Percentiles rank a stretch among this genome's conserved stretches.
These are phyloP conservation scores for Hypoxylon sp. DNA, from an alignment of 2,329 filamentous ascomycete species.

Conservation along the genomic window DNA sequence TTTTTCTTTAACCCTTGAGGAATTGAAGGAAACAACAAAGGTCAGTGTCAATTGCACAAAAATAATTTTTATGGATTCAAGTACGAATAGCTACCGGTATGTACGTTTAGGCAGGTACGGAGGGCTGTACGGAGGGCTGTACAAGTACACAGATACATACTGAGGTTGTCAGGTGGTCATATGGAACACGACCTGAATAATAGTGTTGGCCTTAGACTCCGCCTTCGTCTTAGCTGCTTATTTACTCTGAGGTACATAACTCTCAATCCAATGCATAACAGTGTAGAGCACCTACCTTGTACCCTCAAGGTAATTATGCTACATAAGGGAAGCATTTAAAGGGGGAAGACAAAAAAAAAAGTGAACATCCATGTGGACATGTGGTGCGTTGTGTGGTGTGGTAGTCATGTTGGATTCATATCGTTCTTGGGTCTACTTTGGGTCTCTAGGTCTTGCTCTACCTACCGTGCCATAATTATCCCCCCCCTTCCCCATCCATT, in stretches of 20 bases:
- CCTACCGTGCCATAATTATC: background rate
- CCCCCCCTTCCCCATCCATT: conserved; percentile 30
- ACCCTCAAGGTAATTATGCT: background rate
- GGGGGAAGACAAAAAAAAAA: conserved; percentile 1
- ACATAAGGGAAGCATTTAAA: conserved; percentile 15
- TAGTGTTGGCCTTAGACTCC: conserved; percentile 32
- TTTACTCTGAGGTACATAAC: conserved; percentile 16
- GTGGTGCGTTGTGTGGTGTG: conserved; percentile 43
- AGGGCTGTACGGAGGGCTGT: conserved; percentile 11
- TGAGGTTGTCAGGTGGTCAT: conserved; percentile 37
- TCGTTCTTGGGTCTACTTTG: conserved; percentile 8
- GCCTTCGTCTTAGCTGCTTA: conserved; percentile 36
- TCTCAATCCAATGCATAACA: background rate
- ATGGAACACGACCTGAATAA: conserved; percentile 27
- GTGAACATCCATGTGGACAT: conserved; percentile 28
- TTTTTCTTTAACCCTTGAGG: conserved; percentile 35
- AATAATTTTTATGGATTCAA: conserved; percentile 45
- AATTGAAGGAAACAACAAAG: conserved; percentile 47
- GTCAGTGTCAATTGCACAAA: conserved; percentile 44
- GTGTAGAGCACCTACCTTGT: conserved; percentile 8
- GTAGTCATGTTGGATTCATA: conserved; percentile 24
- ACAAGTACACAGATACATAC: conserved; percentile 19
- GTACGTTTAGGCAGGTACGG: conserved; percentile 41
- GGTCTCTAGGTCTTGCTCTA: conserved; percentile 10
- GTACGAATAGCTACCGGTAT: conserved; percentile 23